Conservation (phyloP, 2,329 filamentous ascomycete species). For the Pyrenochaeta sp. region DNA sequence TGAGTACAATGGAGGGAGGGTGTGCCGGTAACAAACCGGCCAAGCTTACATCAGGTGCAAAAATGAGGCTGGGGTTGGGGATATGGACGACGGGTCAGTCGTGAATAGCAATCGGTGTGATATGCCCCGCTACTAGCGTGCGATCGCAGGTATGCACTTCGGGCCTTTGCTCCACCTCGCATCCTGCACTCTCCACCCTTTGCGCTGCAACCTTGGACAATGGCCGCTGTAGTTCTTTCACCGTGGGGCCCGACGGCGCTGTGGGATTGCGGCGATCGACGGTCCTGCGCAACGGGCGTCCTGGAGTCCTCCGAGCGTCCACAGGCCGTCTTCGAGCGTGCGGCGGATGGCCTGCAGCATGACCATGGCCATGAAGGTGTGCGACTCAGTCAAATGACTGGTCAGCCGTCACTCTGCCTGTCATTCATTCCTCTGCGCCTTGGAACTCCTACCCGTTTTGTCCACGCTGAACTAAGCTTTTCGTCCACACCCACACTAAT, state of each 20-base stretch:
- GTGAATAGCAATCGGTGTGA: slow-evolving; percentile 21
- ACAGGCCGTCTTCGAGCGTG: slow-evolving; percentile 36
- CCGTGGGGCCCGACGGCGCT: slow-evolving; percentile 18
- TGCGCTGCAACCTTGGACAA: slow-evolving; percentile 22
- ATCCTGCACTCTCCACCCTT: slow-evolving; percentile 6
- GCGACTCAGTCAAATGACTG: slow-evolving; percentile 32
- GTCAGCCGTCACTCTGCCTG: slow-evolving; percentile 40
- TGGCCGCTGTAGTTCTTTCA: slow-evolving; percentile 22
- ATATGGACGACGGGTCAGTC: slow-evolving; percentile 22
- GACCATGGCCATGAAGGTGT: slow-evolving; percentile 35
- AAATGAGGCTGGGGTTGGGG: slow-evolving; percentile 38
- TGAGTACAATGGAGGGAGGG: no score
- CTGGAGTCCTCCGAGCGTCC: slow-evolving; percentile 30
- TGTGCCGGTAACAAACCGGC: slow-evolving; percentile 20
- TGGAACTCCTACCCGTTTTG: slow-evolving; percentile 38
- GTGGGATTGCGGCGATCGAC: slow-evolving; percentile 37
- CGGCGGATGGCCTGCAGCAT: slow-evolving; percentile 38
- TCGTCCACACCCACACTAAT: slow-evolving; percentile 46
- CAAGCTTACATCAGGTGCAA: slow-evolving; percentile 19
- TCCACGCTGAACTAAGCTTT: slow-evolving; percentile 48
- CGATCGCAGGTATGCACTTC: slow-evolving; percentile 9
- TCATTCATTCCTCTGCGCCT: slow-evolving; percentile 42
- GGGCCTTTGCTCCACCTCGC: slow-evolving; percentile 20
- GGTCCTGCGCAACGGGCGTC: slow-evolving; percentile 42
- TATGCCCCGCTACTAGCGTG: slow-evolving; percentile 28